phyloP scores from a whole-genome alignment of 768 basidiomycete genomes.

The Grammothele lineata region DNA sequence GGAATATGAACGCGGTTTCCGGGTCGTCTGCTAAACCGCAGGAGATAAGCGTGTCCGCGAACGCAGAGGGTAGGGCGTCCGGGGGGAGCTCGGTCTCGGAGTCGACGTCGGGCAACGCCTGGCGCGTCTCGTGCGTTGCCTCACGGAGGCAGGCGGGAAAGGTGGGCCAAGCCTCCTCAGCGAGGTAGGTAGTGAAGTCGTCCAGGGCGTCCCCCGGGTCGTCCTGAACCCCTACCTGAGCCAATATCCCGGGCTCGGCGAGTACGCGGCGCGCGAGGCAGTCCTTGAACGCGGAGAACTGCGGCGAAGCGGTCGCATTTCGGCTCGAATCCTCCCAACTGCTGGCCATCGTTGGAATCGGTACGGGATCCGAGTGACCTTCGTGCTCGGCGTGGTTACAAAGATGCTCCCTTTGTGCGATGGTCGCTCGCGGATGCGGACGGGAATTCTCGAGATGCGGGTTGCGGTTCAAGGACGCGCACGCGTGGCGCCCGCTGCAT shows the following conservation, averaged over 20 bases:
- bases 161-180: slow-evolving; percentile 43
- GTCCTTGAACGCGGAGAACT: slow-evolving; percentile 38
- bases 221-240: not conserved
- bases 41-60: slow-evolving; percentile 47
- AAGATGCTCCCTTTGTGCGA: too few species aligned
- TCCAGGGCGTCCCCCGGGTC: slow-evolving; percentile 33
- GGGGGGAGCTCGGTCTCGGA: slow-evolving; percentile 32
- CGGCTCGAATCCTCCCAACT: too few species aligned
- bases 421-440: too few species aligned
- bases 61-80: slow-evolving; percentile 36
- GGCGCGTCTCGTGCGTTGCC: slow-evolving; percentile 36
- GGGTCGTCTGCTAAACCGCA: slow-evolving; percentile 38
- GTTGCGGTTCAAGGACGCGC: too few species aligned
- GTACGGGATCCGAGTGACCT: too few species aligned
- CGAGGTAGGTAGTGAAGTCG: slow-evolving; percentile 52
- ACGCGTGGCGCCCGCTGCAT: too few species aligned
- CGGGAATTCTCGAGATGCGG: too few species aligned
- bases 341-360: too few species aligned
- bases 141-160: slow-evolving; percentile 34
- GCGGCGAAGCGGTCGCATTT: not conserved
- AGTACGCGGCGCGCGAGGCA: slow-evolving; percentile 40
- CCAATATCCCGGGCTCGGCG: slow-evolving; percentile 20
- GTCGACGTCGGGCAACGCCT: slow-evolving; percentile 31
- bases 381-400: too few species aligned
- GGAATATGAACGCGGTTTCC: slow-evolving; percentile 21